Conservation (phyloP, 192 early-diverging fungal genomes). For the Backusella macrospora region DNA sequence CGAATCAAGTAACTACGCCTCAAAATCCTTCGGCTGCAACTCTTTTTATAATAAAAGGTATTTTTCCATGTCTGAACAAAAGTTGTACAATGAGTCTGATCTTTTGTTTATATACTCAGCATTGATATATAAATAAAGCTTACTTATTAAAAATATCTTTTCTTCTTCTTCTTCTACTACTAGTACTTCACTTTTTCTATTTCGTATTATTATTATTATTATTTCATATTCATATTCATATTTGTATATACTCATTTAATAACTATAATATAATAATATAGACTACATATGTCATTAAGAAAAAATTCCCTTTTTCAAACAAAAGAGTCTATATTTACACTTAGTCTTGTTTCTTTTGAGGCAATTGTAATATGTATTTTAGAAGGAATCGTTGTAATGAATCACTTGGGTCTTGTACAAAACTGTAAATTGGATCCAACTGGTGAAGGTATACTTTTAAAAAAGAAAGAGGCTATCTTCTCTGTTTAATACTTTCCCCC, state of each 20-base stretch:
- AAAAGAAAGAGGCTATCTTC: not conserved
- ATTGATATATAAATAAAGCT: not conserved
- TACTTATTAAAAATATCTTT: not conserved
- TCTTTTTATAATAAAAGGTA: no score
- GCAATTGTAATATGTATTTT: conserved; percentile 35
- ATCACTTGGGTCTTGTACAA: conserved; percentile 33
- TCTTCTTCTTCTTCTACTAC: not conserved
- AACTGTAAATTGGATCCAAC: conserved; percentile 30
- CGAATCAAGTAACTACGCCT: no score
- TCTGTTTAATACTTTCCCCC: not conserved
- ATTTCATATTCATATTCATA: not conserved
- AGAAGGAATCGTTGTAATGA: conserved; percentile 33
- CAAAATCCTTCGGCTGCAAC: no score
- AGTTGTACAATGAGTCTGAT: not conserved
- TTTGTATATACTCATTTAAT: no score
- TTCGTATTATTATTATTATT: not conserved
- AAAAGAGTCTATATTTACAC: conserved; percentile 27
- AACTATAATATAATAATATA: not conserved
- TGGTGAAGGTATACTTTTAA: conserved; percentile 27
- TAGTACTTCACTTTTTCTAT: no score
- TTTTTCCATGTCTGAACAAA: no score
- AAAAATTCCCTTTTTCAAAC: conserved; percentile 30
- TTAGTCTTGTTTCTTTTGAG: conserved; percentile 32
- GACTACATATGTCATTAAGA: not conserved
- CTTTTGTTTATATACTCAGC: not conserved